These are phyloP conservation scores for Marchantia paleacea DNA, from an alignment of 225 moss, liverwort and hornwort genomes.

Conservation along the genomic window DNA sequence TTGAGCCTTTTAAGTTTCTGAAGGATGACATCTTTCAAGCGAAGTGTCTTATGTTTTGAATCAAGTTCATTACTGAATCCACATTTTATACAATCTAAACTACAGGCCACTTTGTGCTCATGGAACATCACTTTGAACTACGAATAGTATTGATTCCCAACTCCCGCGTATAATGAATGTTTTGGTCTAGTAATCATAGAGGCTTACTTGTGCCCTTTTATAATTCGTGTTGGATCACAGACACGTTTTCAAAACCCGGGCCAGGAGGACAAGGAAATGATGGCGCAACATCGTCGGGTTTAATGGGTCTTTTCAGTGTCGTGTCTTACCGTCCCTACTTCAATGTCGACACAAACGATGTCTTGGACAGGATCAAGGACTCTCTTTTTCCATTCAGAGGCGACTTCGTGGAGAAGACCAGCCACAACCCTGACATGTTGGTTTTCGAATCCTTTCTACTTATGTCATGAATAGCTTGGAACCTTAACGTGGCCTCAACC, in stretches of 20 bases:
- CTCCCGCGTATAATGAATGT: slow-evolving; percentile 18
- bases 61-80: too few species aligned
- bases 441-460: background rate
- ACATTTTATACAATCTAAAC: background rate
- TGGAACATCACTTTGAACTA: background rate
- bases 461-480: background rate
- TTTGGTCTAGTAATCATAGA: background rate
- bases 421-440: slow-evolving; percentile 99
- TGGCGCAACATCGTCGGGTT: slow-evolving; percentile 52
- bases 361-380: slow-evolving; percentile 76
- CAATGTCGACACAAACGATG: slow-evolving; percentile 92
- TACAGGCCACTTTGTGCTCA: background rate
- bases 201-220: background rate
- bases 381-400: slow-evolving; percentile 93
- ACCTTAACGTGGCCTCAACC: background rate
- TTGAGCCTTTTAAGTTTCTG: background rate
- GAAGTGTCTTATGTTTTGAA: background rate
- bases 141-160: background rate
- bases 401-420: slow-evolving; percentile 98
- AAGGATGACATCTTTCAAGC: background rate
- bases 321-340: slow-evolving; percentile 96
- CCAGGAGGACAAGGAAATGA: slow-evolving; percentile 61
- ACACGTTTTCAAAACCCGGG: slow-evolving; percentile 89
- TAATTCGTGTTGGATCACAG: slow-evolving; percentile 37
- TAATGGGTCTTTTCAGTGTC: slow-evolving; percentile 86